These are phyloP conservation scores for Apiotrichum sp. DNA, from an alignment of 1,284 basidiomycete species.

Conservation along the genomic window DNA sequence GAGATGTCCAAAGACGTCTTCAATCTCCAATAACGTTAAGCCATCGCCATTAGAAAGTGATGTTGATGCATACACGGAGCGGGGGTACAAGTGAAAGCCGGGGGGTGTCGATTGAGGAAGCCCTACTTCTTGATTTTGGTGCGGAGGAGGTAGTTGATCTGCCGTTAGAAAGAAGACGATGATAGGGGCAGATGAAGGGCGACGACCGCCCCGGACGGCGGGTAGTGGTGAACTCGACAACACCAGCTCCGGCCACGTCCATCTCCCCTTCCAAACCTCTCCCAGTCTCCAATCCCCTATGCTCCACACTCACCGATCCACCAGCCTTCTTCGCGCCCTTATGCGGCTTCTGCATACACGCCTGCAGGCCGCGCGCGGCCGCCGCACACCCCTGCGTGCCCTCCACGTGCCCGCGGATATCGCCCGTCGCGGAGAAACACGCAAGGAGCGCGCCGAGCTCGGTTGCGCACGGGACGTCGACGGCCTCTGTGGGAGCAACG, in stretches of 20 bases:
- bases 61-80: not conserved
- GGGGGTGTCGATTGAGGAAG: too few relatives aligned
- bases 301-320: conserved; percentile 12
- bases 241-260: too few relatives aligned
- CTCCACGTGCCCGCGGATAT: conserved; percentile 54
- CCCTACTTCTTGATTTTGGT: conserved; percentile 6
- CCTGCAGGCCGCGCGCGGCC: conserved; percentile 62
- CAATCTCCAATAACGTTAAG: too few relatives aligned
- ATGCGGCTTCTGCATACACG: conserved; percentile 61
- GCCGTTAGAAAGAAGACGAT: not conserved
- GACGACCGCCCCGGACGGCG: too few relatives aligned
- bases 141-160: conserved; percentile 19
- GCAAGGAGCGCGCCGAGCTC: conserved; percentile 77
- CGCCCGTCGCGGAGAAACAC: conserved; percentile 81
- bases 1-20: too few relatives aligned
- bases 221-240: too few relatives aligned
- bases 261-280: too few relatives aligned
- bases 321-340: not conserved
- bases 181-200: too few relatives aligned
- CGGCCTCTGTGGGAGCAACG: conserved; percentile 45
- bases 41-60: too few relatives aligned
- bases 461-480: conserved; percentile 61
- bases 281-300: too few relatives aligned
- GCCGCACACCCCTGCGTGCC: conserved; percentile 57
- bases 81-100: not conserved